Evolutionary conservation across 2,329 filamentous ascomycete species (phyloP).

Genomic region (Karstenula rhodostoma): DNA sequence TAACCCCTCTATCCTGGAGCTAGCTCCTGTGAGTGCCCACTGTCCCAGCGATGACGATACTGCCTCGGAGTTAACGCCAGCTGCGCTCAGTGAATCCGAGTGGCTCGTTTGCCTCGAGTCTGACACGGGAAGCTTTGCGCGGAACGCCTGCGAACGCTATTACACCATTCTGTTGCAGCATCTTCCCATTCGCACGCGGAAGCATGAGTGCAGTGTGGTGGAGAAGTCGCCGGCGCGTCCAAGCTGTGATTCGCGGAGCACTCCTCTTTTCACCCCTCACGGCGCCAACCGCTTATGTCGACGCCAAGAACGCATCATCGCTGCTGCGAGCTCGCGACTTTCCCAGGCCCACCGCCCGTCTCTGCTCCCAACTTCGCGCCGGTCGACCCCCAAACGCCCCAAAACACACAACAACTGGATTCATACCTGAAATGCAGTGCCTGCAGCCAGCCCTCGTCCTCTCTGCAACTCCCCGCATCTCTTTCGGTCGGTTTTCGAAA

Average conservation of each 20-base stretch:
- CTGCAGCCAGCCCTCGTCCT: not conserved
- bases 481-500: not conserved
- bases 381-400: not conserved
- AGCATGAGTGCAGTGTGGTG: not conserved
- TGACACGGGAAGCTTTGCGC: not conserved
- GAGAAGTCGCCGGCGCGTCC: not conserved
- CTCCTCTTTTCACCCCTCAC: constrained; percentile 1
- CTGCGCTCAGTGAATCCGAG: no score
- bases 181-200: not conserved
- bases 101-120: no score
- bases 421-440: no score
- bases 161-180: not conserved
- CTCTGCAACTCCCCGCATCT: not conserved
- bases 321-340: not conserved
- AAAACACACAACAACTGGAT: not conserved
- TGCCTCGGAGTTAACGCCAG: no score
- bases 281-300: constrained; percentile 4
- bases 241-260: not conserved
- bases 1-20: no score
- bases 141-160: not conserved
- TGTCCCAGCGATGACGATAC: no score
- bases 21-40: no score
- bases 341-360: constrained; percentile 6
- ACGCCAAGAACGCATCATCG: constrained; percentile 7
- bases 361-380: constrained; percentile 7